phyloP scores from a whole-genome alignment of 1,284 basidiomycete genomes.

The Cryptococcus hybrid region DNA sequence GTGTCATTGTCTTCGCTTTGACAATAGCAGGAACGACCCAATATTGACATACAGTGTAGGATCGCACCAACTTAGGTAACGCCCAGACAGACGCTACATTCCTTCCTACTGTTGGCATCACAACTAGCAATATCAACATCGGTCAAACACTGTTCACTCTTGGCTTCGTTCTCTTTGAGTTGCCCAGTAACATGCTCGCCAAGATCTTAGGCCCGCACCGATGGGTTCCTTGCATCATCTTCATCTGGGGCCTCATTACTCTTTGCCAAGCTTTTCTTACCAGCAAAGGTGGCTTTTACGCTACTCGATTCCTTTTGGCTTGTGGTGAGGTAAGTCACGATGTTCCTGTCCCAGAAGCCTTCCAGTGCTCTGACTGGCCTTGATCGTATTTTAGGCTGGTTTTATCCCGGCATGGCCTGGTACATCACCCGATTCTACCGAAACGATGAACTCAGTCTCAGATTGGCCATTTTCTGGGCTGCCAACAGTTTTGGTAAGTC shows the following conservation, averaged over 20 bases:
- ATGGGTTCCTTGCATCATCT: constrained; percentile 21
- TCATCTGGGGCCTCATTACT: constrained; percentile 17
- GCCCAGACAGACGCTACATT: constrained; percentile 19
- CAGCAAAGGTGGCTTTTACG: constrained; percentile 14
- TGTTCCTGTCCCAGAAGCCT: no score
- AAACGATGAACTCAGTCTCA: constrained; percentile 13
- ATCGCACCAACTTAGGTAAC: constrained; percentile 15
- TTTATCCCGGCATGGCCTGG: constrained; percentile 24
- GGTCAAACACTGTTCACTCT: constrained; percentile 10
- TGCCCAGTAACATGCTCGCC: constrained; percentile 16
- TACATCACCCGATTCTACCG: constrained; percentile 21
- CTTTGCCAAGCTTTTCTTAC: constrained; percentile 20
- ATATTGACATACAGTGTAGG: constrained; percentile 1
- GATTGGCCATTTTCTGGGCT: constrained; percentile 21
- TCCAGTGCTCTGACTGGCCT: no score
- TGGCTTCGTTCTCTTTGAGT: constrained; percentile 17
- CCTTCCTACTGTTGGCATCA: constrained; percentile 7
- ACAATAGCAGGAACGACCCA: not conserved
- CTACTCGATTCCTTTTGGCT: constrained; percentile 16
- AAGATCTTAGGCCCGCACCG: constrained; percentile 15
- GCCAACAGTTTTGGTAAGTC: constrained; percentile 15
- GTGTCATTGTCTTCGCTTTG: not conserved
- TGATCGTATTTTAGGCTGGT: constrained; percentile 9
- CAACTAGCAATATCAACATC: constrained; percentile 17
- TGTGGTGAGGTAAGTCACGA: constrained; percentile 13